Base-by-base conservation (phyloP, 495 filamentous ascomycete genomes). In the Neurospora sp. region DNA sequence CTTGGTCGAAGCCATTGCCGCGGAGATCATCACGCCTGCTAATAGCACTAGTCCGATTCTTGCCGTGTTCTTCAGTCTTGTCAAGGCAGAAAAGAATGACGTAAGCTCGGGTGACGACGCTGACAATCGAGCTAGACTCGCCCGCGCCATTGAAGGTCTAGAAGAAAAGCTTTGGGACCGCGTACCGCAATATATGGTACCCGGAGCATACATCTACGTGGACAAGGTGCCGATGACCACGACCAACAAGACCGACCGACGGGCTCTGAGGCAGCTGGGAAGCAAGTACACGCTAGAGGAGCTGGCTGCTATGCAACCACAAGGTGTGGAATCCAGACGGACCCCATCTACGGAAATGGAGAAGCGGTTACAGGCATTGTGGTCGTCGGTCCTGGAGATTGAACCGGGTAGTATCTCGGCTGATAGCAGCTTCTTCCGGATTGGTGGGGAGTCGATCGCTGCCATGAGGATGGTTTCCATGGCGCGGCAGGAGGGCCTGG, bases 391-490 rank as follows among this genome's bases (percentile, higher is more conserved):
- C 0, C 74, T 85, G 10, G 74, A 74, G 44, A 39, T 84, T 3
- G 39, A 75, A 2, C 31, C 75, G 9, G 77, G 74, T 0, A 20
- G 41, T 39, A 87, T 92, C 62, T 80, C 83, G 0, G 73, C 87
- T n/a, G 81, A 88, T 27, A 85, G 90, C 75, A 88, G 85, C 74
- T 93, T 93, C 79, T 83, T 93, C 73, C 83, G 82, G 5, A 82
- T 91, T 14, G 91, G 91, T 16, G 91, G 91, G 41, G 91, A 93
- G 77, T 92, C 90, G 0, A 88, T 93, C 72, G 87, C 87, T 10
- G 90, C 90, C 0, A 93, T 93, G 86, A 88, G 87, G 74, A 82
- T 92, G 62, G 90, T 89, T n/a, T 85, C 88, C 10, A 85, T 85
- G 70, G 86, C 87, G 37, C 87, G 83, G 39, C 76, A 74, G 5